Conservation (phyloP, 2,329 filamentous ascomycete genomes). For the Aspergillus carbonarius region DNA sequence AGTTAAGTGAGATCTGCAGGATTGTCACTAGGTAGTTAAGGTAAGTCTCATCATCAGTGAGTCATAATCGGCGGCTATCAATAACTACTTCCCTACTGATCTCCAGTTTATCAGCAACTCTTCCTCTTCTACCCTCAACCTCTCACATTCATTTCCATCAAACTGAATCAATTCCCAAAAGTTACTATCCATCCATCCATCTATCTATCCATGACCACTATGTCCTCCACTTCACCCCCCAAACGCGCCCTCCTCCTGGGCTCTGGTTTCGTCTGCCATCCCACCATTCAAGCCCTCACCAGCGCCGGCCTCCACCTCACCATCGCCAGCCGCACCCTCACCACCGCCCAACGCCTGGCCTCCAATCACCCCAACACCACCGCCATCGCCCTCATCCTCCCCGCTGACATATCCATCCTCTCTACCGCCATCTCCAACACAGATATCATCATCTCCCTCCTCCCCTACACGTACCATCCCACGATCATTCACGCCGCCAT, state of each 20-base stretch:
- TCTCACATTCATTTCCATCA: too few species aligned
- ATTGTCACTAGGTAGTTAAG: too few species aligned
- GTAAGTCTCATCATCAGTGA: too few species aligned
- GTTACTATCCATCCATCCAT: too few species aligned
- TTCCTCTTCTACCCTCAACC: too few species aligned
- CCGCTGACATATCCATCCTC: background rate
- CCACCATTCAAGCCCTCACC: background rate
- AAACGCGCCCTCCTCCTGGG: background rate
- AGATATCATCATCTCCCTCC: conserved; percentile 1
- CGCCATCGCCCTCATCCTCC: background rate
- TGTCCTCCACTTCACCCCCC: background rate
- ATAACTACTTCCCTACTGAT: too few species aligned
- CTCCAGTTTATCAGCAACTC: too few species aligned
- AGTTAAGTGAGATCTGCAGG: too few species aligned
- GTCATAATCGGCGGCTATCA: too few species aligned
- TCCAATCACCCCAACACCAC: background rate
- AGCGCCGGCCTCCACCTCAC: conserved; percentile 6
- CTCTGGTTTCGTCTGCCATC: conserved; percentile 3
- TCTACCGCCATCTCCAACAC: background rate
- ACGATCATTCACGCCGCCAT: background rate
- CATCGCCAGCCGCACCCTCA: conserved; percentile 6
- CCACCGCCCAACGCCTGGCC: background rate
- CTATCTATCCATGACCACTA: too few species aligned
- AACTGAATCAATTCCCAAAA: too few species aligned
- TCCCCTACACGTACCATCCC: background rate